phyloP scores from a whole-genome alignment of 768 basidiomycete species.

The Gymnopilus dilepis region DNA sequence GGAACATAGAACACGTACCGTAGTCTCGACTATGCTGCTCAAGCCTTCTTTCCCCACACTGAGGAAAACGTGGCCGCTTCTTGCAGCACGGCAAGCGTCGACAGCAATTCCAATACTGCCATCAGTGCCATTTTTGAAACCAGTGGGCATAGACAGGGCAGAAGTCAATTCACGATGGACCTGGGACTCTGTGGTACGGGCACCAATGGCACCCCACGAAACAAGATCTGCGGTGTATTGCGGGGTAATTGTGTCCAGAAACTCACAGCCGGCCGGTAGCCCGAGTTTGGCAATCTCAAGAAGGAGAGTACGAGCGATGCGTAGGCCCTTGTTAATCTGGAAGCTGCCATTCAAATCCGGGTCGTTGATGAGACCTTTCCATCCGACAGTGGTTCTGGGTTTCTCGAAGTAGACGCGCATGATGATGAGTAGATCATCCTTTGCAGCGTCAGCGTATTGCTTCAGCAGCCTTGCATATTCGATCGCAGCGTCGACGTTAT shows the following conservation, averaged over 20 bases:
- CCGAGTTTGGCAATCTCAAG: slow-evolving; percentile 91
- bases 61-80: slow-evolving; percentile 91
- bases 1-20: slow-evolving; percentile 47
- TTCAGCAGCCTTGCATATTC: slow-evolving; percentile 86
- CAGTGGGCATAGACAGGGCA: slow-evolving; percentile 92
- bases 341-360: slow-evolving; percentile 92
- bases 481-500: slow-evolving; percentile 83
- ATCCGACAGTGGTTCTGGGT: slow-evolving; percentile 93
- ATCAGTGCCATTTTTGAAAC: slow-evolving; percentile 99
- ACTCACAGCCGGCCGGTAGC: slow-evolving; percentile 95
- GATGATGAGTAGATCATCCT: slow-evolving; percentile 89
- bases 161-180: slow-evolving; percentile 90
- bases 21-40: slow-evolving; percentile 94
- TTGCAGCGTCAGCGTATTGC: slow-evolving; percentile 78
- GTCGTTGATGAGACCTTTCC: slow-evolving; percentile 99
- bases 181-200: slow-evolving; percentile 90
- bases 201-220: slow-evolving; percentile 96
- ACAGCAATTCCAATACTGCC: slow-evolving; percentile 91
- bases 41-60: slow-evolving; percentile 97
- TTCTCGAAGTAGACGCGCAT: slow-evolving; percentile 99
- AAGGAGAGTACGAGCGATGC: slow-evolving; percentile 84
- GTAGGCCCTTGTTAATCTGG: slow-evolving; percentile 96
- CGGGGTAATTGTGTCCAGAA: slow-evolving; percentile 68
- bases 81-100: slow-evolving; percentile 94
- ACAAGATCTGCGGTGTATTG: slow-evolving; percentile 93